Percentiles rank a stretch among this genome's conserved stretches.
Conservation (phyloP, 2,329 filamentous ascomycete genomes). For the Didymella arachidicola region DNA sequence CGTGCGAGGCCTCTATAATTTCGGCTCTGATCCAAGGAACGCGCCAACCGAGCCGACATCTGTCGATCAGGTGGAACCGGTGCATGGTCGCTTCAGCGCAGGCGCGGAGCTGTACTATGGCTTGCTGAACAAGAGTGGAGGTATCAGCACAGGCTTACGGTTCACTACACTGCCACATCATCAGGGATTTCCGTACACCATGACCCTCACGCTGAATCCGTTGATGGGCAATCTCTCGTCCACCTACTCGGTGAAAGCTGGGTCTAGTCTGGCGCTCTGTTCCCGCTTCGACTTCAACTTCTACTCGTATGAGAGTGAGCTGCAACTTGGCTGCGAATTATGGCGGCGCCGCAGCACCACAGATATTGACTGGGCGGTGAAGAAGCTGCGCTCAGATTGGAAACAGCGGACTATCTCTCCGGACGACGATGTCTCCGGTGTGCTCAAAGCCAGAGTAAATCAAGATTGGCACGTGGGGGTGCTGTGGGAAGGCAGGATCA, state of each 20-base stretch:
- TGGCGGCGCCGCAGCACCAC: conserved; percentile 70
- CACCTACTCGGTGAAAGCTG: conserved; percentile 89
- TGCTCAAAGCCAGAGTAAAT: conserved; percentile 88
- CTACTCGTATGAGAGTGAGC: conserved; percentile 95
- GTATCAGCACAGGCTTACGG: conserved; percentile 84
- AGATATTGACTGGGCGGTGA: conserved; percentile 56
- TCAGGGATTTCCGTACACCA: conserved; percentile 87
- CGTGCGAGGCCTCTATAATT: conserved; percentile 90
- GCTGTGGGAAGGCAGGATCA: conserved; percentile 91
- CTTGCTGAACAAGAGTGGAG: conserved; percentile 90
- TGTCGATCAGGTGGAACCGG: conserved; percentile 57
- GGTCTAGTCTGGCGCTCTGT: conserved; percentile 81
- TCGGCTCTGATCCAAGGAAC: conserved; percentile 72
- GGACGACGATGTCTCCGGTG: conserved; percentile 77
- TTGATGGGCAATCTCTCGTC: conserved; percentile 93
- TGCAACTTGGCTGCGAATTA: conserved; percentile 89
- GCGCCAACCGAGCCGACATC: conserved; percentile 35
- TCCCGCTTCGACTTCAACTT: conserved; percentile 97
- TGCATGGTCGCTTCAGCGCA: conserved; percentile 84
- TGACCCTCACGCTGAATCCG: conserved; percentile 91
- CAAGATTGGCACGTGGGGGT: conserved; percentile 86
- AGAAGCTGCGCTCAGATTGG: conserved; percentile 55
- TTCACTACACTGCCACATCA: conserved; percentile 86
- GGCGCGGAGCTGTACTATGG: conserved; percentile 97
- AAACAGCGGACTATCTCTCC: conserved; percentile 41